Conservation (phyloP, 106 monocot genomes). For the Dendrobium chrysotoxum region DNA sequence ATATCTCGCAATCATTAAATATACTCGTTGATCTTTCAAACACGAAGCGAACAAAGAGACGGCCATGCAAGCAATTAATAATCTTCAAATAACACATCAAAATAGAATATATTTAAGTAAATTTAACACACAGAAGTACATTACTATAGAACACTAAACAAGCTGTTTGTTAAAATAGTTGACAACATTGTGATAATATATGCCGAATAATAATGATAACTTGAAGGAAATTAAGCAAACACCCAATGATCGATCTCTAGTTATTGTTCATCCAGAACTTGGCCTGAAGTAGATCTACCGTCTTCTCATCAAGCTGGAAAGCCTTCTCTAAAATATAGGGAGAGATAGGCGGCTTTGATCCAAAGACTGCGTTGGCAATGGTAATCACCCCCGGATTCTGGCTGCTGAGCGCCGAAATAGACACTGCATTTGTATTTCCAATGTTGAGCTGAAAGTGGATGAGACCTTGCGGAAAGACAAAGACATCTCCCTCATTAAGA, state of each 20-base stretch:
- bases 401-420: conserved; percentile 48
- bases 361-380: neutral
- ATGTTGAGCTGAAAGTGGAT: conserved; percentile 67
- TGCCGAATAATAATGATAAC: too few relatives aligned
- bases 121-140: too few relatives aligned
- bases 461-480: conserved; percentile 77
- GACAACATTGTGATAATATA: too few relatives aligned
- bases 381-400: conserved; percentile 35
- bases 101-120: too few relatives aligned
- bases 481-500: conserved; percentile 42
- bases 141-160: too few relatives aligned
- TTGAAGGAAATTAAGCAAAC: too few relatives aligned
- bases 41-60: too few relatives aligned
- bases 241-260: neutral
- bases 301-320: conserved; percentile 12
- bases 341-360: conserved; percentile 10
- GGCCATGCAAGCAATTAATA: too few relatives aligned
- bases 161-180: too few relatives aligned
- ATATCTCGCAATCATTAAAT: too few relatives aligned
- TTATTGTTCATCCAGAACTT: conserved; percentile 7
- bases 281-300: neutral
- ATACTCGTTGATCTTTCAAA: too few relatives aligned
- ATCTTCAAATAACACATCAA: too few relatives aligned
- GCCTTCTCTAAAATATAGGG: conserved; percentile 3
- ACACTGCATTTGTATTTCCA: conserved; percentile 24